Conservation (phyloP, 2,329 filamentous ascomycete species). For the Mycogone perniciosa region DNA sequence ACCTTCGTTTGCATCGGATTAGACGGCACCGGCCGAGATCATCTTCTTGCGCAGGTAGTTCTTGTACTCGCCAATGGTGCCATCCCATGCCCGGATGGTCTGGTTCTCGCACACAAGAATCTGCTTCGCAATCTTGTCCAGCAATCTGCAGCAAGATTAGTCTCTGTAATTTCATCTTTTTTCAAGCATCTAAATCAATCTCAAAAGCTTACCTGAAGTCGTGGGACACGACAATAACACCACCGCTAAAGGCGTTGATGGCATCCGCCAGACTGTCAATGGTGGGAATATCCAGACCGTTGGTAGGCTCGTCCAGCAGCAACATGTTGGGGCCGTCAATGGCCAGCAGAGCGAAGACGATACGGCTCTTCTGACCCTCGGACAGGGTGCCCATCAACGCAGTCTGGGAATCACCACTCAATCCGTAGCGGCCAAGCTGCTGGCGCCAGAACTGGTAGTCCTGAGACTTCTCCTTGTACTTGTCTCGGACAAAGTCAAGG, state of each 20-base stretch:
- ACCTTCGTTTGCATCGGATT: slow-evolving; percentile 30
- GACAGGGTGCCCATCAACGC: slow-evolving; percentile 96
- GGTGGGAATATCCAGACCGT: slow-evolving; percentile 97
- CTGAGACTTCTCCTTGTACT: slow-evolving; percentile 81
- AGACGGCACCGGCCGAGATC: slow-evolving; percentile 80
- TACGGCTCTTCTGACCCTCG: slow-evolving; percentile 95
- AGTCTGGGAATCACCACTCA: slow-evolving; percentile 89
- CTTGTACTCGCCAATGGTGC: slow-evolving; percentile 92
- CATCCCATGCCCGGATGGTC: slow-evolving; percentile 84
- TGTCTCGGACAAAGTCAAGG: slow-evolving; percentile 95
- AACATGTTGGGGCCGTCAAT: slow-evolving; percentile 98
- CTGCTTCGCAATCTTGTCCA: slow-evolving; percentile 99
- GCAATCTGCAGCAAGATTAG: slow-evolving; percentile 53
- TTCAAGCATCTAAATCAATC: neutral
- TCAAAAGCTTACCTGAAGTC: slow-evolving; percentile 76
- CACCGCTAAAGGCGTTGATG: slow-evolving; percentile 92
- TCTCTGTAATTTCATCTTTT: neutral
- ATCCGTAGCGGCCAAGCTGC: slow-evolving; percentile 90
- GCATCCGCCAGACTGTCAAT: slow-evolving; percentile 97
- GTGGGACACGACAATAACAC: slow-evolving; percentile 97
- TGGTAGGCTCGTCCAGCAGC: slow-evolving; percentile 95
- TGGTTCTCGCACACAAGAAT: slow-evolving; percentile 99
- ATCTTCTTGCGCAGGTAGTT: slow-evolving; percentile 99
- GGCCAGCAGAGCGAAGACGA: slow-evolving; percentile 92
- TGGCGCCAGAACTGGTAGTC: slow-evolving; percentile 99